A percentile compares a stretch with the other conserved stretches of the same genome.
Conservation (phyloP, 176 grass and related monocot genomes). For the Aechmea fasciata region DNA sequence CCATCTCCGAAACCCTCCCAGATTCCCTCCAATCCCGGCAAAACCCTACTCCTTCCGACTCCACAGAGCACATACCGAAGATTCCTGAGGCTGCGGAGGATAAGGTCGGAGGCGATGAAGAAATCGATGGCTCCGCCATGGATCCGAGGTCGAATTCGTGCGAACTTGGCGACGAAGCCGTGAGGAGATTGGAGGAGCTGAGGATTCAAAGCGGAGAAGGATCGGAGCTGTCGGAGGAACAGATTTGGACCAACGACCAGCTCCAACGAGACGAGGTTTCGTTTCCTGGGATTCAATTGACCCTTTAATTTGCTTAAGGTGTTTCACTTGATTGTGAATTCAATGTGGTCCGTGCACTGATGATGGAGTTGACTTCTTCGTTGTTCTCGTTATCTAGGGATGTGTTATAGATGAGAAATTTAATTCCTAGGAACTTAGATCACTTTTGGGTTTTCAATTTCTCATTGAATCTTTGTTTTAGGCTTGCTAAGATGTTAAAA, state of each 20-base stretch:
- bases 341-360: not conserved
- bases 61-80: too few relatives aligned
- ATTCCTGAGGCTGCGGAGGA: too few relatives aligned
- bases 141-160: not conserved
- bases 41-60: too few relatives aligned
- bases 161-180: slow-evolving; percentile 20
- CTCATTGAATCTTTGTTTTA: too few relatives aligned
- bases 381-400: too few relatives aligned
- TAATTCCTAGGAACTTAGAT: too few relatives aligned
- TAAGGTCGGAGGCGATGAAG: not conserved
- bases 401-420: too few relatives aligned
- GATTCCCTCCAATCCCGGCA: too few relatives aligned
- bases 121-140: not conserved
- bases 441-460: too few relatives aligned
- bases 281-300: not conserved
- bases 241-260: slow-evolving; percentile 28
- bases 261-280: slow-evolving; percentile 49
- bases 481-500: too few relatives aligned
- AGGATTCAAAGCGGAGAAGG: slow-evolving; percentile 15
- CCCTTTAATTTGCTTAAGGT: not conserved
- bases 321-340: not conserved
- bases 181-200: slow-evolving; percentile 50
- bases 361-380: too few relatives aligned
- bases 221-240: slow-evolving; percentile 29
- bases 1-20: too few relatives aligned